Conservation (phyloP, 345 rosid species). For the Cardamine occulta region DNA sequence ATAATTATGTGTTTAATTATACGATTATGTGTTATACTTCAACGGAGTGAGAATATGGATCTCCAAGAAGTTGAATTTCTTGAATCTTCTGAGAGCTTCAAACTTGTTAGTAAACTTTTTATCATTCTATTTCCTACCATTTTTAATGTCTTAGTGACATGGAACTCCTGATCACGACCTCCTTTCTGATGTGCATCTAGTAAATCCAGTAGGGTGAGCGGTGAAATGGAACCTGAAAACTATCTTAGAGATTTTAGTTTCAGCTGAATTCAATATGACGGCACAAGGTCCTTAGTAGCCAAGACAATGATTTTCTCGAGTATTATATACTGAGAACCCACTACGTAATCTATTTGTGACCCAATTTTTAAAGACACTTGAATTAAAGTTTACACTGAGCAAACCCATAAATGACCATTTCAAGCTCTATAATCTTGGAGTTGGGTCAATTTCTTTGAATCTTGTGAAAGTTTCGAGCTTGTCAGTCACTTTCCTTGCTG, state of each 20-base stretch:
- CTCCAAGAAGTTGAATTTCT: constrained; percentile 47
- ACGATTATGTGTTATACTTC: constrained; percentile 58
- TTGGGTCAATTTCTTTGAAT: constrained; percentile 17
- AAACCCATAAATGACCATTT: neutral
- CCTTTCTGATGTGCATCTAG: neutral
- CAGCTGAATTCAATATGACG: neutral
- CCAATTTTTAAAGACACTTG: neutral
- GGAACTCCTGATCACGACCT: constrained; percentile 15
- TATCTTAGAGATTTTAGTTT: too few species aligned
- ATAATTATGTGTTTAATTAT: constrained; percentile 53
- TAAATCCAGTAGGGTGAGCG: neutral
- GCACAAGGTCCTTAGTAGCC: neutral
- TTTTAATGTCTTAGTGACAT: constrained; percentile 9
- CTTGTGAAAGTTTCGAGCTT: constrained; percentile 48
- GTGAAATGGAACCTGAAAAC: neutral
- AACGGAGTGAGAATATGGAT: constrained; percentile 47
- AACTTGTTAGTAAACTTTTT: constrained; percentile 48
- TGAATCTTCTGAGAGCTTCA: constrained; percentile 50
- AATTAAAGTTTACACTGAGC: neutral
- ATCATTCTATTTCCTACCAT: neutral
- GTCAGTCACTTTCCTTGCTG: constrained; percentile 29
- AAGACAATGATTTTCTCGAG: neutral
- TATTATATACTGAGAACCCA: neutral
- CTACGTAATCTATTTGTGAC: neutral
- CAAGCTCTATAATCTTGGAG: neutral